phyloP scores from a whole-genome alignment of 441 rosid species.

The Rhodomyrtus psidioides region DNA sequence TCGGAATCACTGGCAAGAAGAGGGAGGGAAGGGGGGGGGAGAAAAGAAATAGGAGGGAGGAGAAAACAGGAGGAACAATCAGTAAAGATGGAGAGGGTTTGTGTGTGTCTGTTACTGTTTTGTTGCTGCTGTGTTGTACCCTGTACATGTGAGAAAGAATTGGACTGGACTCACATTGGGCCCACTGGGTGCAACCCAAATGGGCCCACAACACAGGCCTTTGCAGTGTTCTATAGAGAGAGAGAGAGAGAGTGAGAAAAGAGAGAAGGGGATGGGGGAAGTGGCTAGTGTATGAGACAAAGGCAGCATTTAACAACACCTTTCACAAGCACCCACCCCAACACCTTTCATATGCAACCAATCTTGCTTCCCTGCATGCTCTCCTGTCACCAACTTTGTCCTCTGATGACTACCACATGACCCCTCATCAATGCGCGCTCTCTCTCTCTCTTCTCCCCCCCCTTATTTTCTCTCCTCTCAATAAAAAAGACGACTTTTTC shows the following conservation, averaged over 20 bases:
- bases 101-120: neutral
- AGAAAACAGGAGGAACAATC: neutral
- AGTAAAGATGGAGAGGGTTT: neutral
- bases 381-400: neutral
- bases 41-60: neutral
- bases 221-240: neutral
- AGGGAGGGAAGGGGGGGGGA: neutral
- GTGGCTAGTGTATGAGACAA: neutral
- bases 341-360: neutral
- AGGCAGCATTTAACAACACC: neutral
- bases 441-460: too few species aligned
- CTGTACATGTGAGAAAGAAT: constrained; percentile 15
- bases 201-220: neutral
- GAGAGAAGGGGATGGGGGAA: neutral
- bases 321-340: neutral
- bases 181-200: neutral
- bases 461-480: neutral
- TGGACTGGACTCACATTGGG: constrained; percentile 9
- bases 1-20: neutral
- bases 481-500: neutral
- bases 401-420: neutral
- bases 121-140: too few species aligned
- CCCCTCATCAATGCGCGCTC: neutral
- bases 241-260: neutral
- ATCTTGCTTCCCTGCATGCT: neutral